A percentile compares a stretch with the other conserved stretches of the same genome.
Evolutionary conservation across 2,329 filamentous ascomycete genomes (phyloP).

Genomic region (Corynespora cassiicola): DNA sequence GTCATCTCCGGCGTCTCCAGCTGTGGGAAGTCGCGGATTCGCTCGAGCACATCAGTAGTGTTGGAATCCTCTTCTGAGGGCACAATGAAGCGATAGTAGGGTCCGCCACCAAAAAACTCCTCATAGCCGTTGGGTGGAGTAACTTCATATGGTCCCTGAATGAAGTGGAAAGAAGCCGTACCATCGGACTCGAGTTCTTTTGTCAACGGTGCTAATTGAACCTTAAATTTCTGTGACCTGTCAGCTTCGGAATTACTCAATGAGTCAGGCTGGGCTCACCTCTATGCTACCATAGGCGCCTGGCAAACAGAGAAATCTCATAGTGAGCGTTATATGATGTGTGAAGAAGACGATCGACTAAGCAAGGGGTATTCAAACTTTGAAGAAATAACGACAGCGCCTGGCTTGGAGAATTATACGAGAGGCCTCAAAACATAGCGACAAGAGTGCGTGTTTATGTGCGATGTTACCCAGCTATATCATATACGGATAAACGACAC

Average conservation of each 20-base stretch:
- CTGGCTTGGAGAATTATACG: too few species aligned
- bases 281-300: conserved; percentile 65
- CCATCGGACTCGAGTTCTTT: conserved; percentile 56
- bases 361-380: too few species aligned
- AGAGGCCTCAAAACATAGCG: too few species aligned
- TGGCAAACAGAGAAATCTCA: conserved; percentile 65
- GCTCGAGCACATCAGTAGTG: conserved; percentile 56
- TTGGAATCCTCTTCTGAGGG: conserved; percentile 33
- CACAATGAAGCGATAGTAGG: conserved; percentile 64
- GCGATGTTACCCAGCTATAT: too few species aligned
- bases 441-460: too few species aligned
- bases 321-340: too few species aligned
- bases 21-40: conserved; percentile 60
- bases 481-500: too few species aligned
- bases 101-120: conserved; percentile 63
- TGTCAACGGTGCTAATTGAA: conserved; percentile 59
- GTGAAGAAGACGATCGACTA: too few species aligned
- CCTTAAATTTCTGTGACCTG: conserved; percentile 59
- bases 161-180: conserved; percentile 53
- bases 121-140: conserved; percentile 62
- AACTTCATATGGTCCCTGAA: conserved; percentile 57
- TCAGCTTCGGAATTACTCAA: neutral
- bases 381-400: too few species aligned
- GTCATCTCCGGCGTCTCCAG: conserved; percentile 60
- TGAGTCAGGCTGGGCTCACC: conserved; percentile 42